Percentiles rank a stretch among this genome's conserved stretches.
Evolutionary conservation across 495 filamentous ascomycete species (phyloP).

Genomic region (Lasiosphaeriaceae sp.): DNA sequence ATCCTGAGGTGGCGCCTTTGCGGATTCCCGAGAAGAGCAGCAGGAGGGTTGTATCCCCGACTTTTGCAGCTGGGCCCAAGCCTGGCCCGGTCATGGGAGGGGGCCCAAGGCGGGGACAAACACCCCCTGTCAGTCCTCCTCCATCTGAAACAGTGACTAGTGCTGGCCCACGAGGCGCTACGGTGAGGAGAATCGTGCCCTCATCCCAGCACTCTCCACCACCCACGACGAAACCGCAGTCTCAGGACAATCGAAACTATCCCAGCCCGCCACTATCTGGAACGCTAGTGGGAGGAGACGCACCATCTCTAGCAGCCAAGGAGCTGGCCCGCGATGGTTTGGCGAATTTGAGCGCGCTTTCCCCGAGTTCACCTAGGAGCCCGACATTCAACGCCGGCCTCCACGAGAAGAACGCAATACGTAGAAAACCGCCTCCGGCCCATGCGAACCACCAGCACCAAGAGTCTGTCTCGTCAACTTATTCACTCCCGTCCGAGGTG

Average conservation of each 20-base stretch:
- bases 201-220: slow-evolving; percentile 23
- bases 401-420: slow-evolving; percentile 30
- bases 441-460: slow-evolving; percentile 25
- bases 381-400: slow-evolving; percentile 14
- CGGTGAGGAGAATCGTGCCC: slow-evolving; percentile 20
- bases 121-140: slow-evolving; percentile 33
- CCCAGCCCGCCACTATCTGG: slow-evolving; percentile 34
- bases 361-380: slow-evolving; percentile 12
- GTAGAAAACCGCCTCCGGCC: slow-evolving; percentile 37
- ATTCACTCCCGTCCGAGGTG: slow-evolving; percentile 29
- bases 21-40: slow-evolving; percentile 44
- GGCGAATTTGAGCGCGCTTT: slow-evolving; percentile 2
- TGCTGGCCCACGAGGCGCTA: slow-evolving; percentile 21
- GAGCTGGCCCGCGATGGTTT: slow-evolving; percentile 21
- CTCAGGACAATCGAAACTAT: slow-evolving; percentile 24
- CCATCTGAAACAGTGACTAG: slow-evolving; percentile 25
- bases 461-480: slow-evolving; percentile 35
- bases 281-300: slow-evolving; percentile 16
- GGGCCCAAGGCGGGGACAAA: slow-evolving; percentile 23
- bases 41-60: slow-evolving; percentile 29
- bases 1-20: slow-evolving; percentile 36
- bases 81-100: slow-evolving; percentile 10
- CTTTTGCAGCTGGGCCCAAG: slow-evolving; percentile 10
- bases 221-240: slow-evolving; percentile 14
- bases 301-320: slow-evolving; percentile 24